phyloP scores from a whole-genome alignment of 148 eudicot genomes.

The Chenopodium suecicum region DNA sequence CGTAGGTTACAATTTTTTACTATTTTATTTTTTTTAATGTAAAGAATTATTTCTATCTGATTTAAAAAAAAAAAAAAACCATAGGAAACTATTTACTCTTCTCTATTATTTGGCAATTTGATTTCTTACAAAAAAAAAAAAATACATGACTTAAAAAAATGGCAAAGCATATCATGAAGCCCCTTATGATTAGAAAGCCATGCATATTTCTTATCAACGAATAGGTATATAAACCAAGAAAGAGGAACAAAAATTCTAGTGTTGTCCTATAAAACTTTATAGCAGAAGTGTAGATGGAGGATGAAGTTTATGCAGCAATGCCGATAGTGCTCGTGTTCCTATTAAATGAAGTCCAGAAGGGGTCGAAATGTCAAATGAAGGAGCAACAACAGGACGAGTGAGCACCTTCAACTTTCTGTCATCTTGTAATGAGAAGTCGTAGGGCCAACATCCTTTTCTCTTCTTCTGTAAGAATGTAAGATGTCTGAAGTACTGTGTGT shows the following conservation, averaged over 20 bases:
- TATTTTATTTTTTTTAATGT: too few relatives aligned
- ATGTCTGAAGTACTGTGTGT: not conserved
- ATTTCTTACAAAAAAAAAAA: not conserved
- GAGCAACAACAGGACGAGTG: slow-evolving; percentile 29
- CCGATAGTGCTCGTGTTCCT: slow-evolving; percentile 49
- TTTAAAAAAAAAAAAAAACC: too few relatives aligned
- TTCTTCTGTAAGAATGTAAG: not conserved
- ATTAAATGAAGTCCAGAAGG: slow-evolving; percentile 34
- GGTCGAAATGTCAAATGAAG: slow-evolving; percentile 19
- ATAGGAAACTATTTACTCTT: not conserved
- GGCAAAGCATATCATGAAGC: not conserved
- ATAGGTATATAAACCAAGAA: not conserved
- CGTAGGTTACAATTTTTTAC: too few relatives aligned
- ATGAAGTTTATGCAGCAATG: slow-evolving; percentile 43
- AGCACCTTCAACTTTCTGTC: not conserved
- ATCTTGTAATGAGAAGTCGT: not conserved
- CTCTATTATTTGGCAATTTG: not conserved
- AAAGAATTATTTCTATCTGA: not conserved
- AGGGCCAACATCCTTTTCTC: not conserved
- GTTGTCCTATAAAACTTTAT: not conserved
- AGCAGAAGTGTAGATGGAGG: not conserved
- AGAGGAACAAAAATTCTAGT: not conserved
- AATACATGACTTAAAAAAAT: not conserved
- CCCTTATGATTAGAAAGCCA: not conserved
- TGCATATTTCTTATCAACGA: not conserved